These are phyloP conservation scores for Gryganskiella cystojenkinii DNA, from an alignment of 192 early-diverging fungal species.

Conservation along the genomic window DNA sequence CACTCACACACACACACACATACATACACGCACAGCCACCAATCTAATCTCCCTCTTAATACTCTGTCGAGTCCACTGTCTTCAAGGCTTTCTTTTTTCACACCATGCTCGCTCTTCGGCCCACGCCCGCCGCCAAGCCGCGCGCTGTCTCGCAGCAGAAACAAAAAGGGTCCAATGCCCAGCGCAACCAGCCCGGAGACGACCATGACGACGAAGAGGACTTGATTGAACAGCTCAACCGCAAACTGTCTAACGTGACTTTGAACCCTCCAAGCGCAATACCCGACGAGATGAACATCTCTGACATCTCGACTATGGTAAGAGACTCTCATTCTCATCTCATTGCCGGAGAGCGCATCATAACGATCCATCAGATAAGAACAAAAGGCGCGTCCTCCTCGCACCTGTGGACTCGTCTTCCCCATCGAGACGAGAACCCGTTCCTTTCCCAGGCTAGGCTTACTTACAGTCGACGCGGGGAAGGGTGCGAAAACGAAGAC, in stretches of 20 bases:
- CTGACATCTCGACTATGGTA: conserved; percentile 52
- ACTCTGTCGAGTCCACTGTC: neutral
- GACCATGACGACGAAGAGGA: conserved; percentile 47
- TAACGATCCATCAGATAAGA: no score
- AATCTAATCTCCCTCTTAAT: neutral
- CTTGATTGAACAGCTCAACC: conserved; percentile 50
- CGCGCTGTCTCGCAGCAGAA: conserved; percentile 38
- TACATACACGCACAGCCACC: neutral
- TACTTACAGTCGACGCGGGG: no score
- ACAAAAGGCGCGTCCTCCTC: neutral
- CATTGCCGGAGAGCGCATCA: no score
- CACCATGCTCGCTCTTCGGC: conserved; percentile 15
- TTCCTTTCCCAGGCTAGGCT: no score
- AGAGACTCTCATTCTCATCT: no score
- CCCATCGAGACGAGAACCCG: no score
- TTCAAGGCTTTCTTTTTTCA: no score
- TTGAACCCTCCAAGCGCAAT: conserved; percentile 40
- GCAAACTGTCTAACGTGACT: conserved; percentile 48
- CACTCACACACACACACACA: neutral
- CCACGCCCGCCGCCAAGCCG: conserved; percentile 22
- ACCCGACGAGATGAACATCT: conserved; percentile 50
- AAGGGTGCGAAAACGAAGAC: no score
- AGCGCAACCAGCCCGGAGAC: conserved; percentile 17
- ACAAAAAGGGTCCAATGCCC: conserved; percentile 34
- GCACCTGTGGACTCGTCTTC: no score